These are phyloP conservation scores for Quercus lobata DNA, from an alignment of 331 rosid species.

Conservation along the genomic window DNA sequence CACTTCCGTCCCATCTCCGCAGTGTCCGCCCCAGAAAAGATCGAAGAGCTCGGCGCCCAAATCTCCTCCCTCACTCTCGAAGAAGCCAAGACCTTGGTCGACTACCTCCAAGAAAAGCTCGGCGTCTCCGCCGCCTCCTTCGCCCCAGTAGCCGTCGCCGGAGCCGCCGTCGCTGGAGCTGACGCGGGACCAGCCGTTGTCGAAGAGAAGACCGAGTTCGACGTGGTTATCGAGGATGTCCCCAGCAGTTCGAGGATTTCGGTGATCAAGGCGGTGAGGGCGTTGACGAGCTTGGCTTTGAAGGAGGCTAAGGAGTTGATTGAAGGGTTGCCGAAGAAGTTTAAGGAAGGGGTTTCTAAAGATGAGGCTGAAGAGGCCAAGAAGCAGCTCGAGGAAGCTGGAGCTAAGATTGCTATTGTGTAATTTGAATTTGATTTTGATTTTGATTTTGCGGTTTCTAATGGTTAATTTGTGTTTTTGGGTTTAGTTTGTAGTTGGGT, in stretches of 20 bases:
- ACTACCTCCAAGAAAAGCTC: constrained; percentile 76
- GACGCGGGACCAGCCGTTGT: constrained; percentile 32
- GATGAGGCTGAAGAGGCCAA: constrained; percentile 84
- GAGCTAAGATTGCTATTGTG: constrained; percentile 61
- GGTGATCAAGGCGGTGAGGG: constrained; percentile 73
- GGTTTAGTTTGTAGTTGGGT: neutral
- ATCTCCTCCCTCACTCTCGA: constrained; percentile 66
- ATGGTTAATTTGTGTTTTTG: no score
- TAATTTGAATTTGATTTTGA: constrained; percentile 11
- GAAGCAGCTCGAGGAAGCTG: constrained; percentile 85
- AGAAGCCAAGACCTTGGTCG: constrained; percentile 67
- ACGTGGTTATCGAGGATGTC: constrained; percentile 70
- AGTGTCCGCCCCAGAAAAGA: constrained; percentile 52
- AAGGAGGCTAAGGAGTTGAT: constrained; percentile 85
- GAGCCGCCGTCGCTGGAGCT: constrained; percentile 17
- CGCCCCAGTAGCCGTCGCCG: constrained; percentile 41
- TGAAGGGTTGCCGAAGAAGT: constrained; percentile 85
- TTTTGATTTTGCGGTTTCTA: neutral
- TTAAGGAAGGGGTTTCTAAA: constrained; percentile 59
- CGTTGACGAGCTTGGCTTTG: constrained; percentile 68
- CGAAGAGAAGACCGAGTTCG: constrained; percentile 87
- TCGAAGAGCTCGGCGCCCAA: constrained; percentile 60
- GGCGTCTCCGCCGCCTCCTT: constrained; percentile 68
- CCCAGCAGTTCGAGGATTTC: constrained; percentile 63
- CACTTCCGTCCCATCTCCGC: constrained; percentile 61